phyloP scores from a whole-genome alignment of 1,139 yeast genomes.

The Saccharomyces hybrid region DNA sequence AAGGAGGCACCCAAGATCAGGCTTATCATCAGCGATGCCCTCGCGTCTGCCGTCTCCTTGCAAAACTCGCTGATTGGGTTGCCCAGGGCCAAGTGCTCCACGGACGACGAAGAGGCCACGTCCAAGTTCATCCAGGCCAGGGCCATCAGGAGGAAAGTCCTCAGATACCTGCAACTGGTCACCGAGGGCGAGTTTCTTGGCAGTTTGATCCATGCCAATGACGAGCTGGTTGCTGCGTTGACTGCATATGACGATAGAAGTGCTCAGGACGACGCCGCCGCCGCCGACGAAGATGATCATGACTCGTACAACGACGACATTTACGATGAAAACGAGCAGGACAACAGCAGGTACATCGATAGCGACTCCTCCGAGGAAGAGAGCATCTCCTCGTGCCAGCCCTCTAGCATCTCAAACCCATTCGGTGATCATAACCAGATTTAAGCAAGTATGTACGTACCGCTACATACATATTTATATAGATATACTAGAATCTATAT shows the following conservation, averaged over 20 bases:
- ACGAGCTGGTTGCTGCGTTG: slow-evolving; percentile 69
- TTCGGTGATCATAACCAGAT: slow-evolving; percentile 24
- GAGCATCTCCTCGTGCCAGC: slow-evolving; percentile 9
- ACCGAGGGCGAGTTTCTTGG: slow-evolving; percentile 79
- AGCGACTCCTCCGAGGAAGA: not conserved
- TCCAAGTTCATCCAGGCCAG: slow-evolving; percentile 68
- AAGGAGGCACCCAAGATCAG: slow-evolving; percentile 71
- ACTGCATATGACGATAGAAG: slow-evolving; percentile 57
- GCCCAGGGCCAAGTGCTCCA: slow-evolving; percentile 46
- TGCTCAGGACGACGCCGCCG: slow-evolving; percentile 35
- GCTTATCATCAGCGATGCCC: slow-evolving; percentile 63
- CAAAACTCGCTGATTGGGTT: slow-evolving; percentile 57
- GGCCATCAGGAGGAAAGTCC: slow-evolving; percentile 62
- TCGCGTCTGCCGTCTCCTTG: slow-evolving; percentile 67
- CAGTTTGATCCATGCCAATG: slow-evolving; percentile 78
- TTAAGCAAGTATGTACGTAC: slow-evolving; percentile 4
- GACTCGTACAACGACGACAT: slow-evolving; percentile 13
- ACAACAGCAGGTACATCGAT: slow-evolving; percentile 3
- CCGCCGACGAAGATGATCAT: slow-evolving; percentile 9
- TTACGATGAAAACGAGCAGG: slow-evolving; percentile 6
- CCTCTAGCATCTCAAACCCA: slow-evolving; percentile 17
- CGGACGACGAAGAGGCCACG: slow-evolving; percentile 53
- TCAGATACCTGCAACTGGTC: slow-evolving; percentile 74
- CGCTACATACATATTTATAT: too few relatives aligned
- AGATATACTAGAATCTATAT: not conserved